A percentile compares a stretch with the other conserved stretches of the same genome.
Conservation (phyloP, 2,329 filamentous ascomycete genomes). For the Mariannaea elegans region DNA sequence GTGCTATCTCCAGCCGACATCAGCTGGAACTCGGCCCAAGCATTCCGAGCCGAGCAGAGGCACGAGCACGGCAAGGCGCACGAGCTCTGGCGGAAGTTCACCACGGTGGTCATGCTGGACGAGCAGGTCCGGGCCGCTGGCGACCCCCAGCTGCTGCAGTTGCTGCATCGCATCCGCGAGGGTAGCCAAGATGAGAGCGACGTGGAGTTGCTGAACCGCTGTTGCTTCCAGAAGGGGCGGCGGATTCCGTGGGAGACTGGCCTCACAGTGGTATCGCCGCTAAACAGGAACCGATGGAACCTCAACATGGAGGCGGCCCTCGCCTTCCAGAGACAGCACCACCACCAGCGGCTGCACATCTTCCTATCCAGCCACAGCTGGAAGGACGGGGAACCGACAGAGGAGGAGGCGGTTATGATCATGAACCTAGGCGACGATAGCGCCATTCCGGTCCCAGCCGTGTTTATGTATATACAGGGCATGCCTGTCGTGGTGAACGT, state of each 20-base stretch:
- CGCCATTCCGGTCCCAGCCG: background rate
- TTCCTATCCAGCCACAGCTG: background rate
- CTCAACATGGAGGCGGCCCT: background rate
- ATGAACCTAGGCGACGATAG: background rate
- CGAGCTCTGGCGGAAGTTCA: background rate
- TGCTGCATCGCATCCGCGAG: background rate
- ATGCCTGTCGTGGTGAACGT: conserved; percentile 11
- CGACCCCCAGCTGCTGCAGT: background rate
- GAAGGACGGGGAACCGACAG: background rate
- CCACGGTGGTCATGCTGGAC: background rate
- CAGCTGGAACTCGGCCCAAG: too few relatives aligned
- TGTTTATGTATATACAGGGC: conserved; percentile 1
- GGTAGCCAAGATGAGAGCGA: background rate
- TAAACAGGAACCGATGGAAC: background rate
- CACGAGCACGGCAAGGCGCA: too few relatives aligned
- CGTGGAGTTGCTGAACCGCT: background rate
- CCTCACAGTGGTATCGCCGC: background rate
- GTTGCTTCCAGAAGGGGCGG: background rate
- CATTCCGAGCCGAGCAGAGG: too few relatives aligned
- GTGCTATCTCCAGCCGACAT: too few relatives aligned
- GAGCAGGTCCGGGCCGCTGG: background rate
- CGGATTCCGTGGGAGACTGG: background rate
- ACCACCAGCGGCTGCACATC: background rate
- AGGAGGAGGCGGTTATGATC: background rate
- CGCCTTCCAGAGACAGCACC: background rate